Conservation (phyloP, 306 rosid genomes). For the Glycine tomentella region DNA sequence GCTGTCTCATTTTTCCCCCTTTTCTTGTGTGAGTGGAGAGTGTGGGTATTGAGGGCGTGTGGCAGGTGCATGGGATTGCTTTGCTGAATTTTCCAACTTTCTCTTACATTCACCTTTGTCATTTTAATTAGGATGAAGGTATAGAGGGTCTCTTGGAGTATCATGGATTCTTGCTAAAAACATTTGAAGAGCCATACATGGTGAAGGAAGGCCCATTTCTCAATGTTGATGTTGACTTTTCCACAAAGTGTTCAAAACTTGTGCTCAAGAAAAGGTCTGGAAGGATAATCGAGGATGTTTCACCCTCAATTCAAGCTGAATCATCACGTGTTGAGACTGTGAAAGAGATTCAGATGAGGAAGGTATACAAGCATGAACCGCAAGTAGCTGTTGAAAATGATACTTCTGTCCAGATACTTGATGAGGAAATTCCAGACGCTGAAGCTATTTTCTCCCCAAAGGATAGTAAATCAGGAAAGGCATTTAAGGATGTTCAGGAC, state of each 20-base stretch:
- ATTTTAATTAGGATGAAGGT: slow-evolving; percentile 77
- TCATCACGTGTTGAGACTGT: slow-evolving; percentile 51
- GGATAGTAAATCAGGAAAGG: slow-evolving; percentile 52
- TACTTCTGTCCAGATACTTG: slow-evolving; percentile 51
- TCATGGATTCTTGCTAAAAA: slow-evolving; percentile 78
- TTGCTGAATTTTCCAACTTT: slow-evolving; percentile 38
- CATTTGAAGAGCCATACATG: slow-evolving; percentile 80
- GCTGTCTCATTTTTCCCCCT: slow-evolving; percentile 29
- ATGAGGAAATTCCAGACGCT: slow-evolving; percentile 64
- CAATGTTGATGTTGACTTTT: slow-evolving; percentile 72
- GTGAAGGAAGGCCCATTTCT: slow-evolving; percentile 92
- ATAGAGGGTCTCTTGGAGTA: slow-evolving; percentile 77
- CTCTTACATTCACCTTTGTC: slow-evolving; percentile 45
- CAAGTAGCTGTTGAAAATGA: slow-evolving; percentile 48
- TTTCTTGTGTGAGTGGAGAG: background rate
- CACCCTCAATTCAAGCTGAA: slow-evolving; percentile 50
- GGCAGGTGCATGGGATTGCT: background rate
- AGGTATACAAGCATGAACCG: slow-evolving; percentile 50
- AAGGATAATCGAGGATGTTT: slow-evolving; percentile 66
- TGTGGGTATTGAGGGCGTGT: too few relatives aligned
- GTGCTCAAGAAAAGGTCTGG: slow-evolving; percentile 78
- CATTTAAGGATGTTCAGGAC: slow-evolving; percentile 50
- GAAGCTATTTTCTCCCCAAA: slow-evolving; percentile 56
- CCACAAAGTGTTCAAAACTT: slow-evolving; percentile 87
- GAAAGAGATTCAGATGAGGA: slow-evolving; percentile 48